Percentiles rank a stretch among this genome's conserved stretches.
Evolutionary conservation across 2,329 filamentous ascomycete species (phyloP).

Genomic region (Xylaria multiplex): DNA sequence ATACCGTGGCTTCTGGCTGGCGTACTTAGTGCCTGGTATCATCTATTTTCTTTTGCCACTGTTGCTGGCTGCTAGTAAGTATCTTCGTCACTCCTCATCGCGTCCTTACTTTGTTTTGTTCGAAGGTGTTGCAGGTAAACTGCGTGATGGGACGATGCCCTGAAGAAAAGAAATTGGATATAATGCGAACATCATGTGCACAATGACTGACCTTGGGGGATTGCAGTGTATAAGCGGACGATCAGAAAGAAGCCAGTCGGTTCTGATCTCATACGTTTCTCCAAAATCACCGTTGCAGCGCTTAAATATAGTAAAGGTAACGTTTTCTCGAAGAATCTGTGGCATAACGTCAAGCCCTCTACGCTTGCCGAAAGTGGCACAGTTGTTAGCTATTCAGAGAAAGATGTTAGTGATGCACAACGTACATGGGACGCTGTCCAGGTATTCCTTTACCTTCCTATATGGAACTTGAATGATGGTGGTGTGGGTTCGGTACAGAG

Average conservation of each 20-base stretch:
- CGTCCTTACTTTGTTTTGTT: background rate
- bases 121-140: no score
- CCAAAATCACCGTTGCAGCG: constrained; percentile 63
- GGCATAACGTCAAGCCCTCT: constrained; percentile 68
- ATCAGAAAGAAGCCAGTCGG: constrained; percentile 67
- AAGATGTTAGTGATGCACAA: constrained; percentile 72
- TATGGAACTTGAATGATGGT: constrained; percentile 55
- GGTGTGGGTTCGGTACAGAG: constrained; percentile 52
- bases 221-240: constrained; percentile 63
- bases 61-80: constrained; percentile 60
- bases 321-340: constrained; percentile 65
- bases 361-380: constrained; percentile 56
- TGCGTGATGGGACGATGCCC: no score
- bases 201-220: constrained; percentile 16
- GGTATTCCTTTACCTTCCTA: constrained; percentile 55
- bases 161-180: background rate
- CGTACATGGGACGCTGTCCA: constrained; percentile 59
- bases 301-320: constrained; percentile 64
- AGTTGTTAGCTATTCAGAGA: constrained; percentile 71
- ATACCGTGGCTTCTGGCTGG: constrained; percentile 70
- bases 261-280: constrained; percentile 70
- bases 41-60: constrained; percentile 69
- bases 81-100: background rate
- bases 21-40: constrained; percentile 55
- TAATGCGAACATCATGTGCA: background rate